Percentiles rank a stretch among this genome's conserved stretches.
Evolutionary conservation across 139 green algal species (phyloP).

Genomic region (Closterium sp.): DNA sequence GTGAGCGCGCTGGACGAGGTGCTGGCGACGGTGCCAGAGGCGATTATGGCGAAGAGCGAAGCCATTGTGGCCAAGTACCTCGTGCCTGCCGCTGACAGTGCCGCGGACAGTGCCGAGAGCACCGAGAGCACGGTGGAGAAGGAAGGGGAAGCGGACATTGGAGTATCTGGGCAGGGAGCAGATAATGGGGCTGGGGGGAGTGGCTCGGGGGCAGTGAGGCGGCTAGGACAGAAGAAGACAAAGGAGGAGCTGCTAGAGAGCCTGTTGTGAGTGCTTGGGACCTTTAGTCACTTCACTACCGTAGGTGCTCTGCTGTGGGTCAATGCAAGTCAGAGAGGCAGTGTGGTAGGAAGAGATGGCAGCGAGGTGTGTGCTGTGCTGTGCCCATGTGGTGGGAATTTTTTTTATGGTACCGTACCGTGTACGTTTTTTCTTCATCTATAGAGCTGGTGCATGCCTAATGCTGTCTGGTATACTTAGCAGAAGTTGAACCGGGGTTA

Average conservation of each 20-base stretch:
- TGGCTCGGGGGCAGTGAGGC: not conserved
- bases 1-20: not conserved
- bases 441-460: too few species aligned
- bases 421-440: too few species aligned
- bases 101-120: too few species aligned
- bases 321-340: not conserved
- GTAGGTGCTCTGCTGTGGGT: too few species aligned
- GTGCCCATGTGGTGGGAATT: too few species aligned
- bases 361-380: too few species aligned
- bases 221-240: conserved; percentile 4
- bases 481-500: too few species aligned
- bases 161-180: not conserved
- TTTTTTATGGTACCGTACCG: too few species aligned
- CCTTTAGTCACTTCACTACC: too few species aligned
- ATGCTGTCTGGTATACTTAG: too few species aligned
- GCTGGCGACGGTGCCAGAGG: not conserved
- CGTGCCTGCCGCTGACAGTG: not conserved
- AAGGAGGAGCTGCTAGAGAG: not conserved
- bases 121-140: not conserved
- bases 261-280: not conserved
- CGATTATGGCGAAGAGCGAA: not conserved
- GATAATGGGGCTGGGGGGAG: not conserved
- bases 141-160: not conserved
- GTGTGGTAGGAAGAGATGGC: not conserved
- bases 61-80: not conserved